Conservation (phyloP, 2,329 filamentous ascomycete species). For the Thelonectria rubi region DNA sequence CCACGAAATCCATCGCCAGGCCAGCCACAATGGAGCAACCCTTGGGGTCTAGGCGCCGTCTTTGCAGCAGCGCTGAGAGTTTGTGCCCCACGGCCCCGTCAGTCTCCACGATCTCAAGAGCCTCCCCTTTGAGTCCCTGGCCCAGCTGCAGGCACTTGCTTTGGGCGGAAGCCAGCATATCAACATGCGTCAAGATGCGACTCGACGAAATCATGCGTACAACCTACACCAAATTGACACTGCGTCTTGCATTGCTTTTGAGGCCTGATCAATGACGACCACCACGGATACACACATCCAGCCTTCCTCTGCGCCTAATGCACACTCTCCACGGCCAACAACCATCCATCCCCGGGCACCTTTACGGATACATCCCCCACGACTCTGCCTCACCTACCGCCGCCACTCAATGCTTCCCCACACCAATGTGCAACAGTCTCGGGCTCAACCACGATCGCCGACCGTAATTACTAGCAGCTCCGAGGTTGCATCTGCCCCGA, state of each 20-base stretch:
- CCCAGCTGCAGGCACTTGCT: neutral
- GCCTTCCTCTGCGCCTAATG: neutral
- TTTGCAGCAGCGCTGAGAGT: neutral
- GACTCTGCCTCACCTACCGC: conserved; percentile 11
- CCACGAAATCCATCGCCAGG: neutral
- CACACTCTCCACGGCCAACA: neutral
- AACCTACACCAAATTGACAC: conserved; percentile 1
- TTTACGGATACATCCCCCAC: conserved; percentile 22
- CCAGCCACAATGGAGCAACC: conserved; percentile 10
- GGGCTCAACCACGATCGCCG: conserved; percentile 12
- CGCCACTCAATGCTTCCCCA: conserved; percentile 17
- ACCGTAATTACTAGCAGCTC: conserved; percentile 22
- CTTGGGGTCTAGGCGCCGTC: conserved; percentile 5
- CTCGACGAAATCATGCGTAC: neutral
- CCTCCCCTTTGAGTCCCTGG: neutral
- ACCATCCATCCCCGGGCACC: neutral
- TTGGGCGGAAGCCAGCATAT: neutral
- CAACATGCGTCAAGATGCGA: neutral
- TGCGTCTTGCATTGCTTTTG: neutral
- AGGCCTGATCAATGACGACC: conserved; percentile 3
- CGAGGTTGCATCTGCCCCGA: conserved; percentile 1
- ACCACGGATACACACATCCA: neutral
- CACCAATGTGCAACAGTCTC: conserved; percentile 4
- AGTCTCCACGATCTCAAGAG: conserved; percentile 13
- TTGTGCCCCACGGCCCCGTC: conserved; percentile 13